phyloP scores from a whole-genome alignment of 257 asterid species.

The Fraxinus anomala region DNA sequence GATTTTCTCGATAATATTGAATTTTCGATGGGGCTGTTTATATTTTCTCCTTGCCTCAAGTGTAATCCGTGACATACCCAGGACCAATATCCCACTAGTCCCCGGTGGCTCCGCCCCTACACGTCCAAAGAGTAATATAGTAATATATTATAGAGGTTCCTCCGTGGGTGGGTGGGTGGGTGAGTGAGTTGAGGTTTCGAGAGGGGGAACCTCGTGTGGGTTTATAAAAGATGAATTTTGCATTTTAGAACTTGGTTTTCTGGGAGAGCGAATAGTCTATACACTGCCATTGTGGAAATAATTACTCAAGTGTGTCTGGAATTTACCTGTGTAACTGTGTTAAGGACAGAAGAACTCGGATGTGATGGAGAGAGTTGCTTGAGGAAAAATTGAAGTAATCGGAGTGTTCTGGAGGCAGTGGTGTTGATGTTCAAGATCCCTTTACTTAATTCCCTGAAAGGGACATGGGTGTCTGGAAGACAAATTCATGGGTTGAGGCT shows the following conservation, averaged over 20 bases:
- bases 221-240: constrained; percentile 1
- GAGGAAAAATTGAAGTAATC: not conserved
- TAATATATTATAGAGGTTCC: not conserved
- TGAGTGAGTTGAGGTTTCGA: constrained; percentile 1
- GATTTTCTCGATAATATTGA: not conserved
- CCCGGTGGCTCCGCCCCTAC: not conserved
- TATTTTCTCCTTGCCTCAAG: not conserved
- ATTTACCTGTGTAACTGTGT: constrained; percentile 4
- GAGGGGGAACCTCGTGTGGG: constrained; percentile 1
- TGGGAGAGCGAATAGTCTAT: not conserved
- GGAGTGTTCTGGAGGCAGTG: not conserved
- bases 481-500: not conserved
- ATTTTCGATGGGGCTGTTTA: not conserved
- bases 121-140: not conserved
- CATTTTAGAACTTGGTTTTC: not conserved
- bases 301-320: not conserved
- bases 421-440: not conserved
- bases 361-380: not conserved
- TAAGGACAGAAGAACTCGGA: not conserved
- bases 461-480: not conserved
- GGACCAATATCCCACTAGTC: not conserved
- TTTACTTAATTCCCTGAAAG: not conserved
- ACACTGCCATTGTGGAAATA: constrained; percentile 15
- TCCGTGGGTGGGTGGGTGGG: constrained; percentile 3
- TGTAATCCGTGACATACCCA: not conserved